phyloP scores from a whole-genome alignment of 192 early-diverging fungal genomes.

The Coemansia sp. region DNA sequence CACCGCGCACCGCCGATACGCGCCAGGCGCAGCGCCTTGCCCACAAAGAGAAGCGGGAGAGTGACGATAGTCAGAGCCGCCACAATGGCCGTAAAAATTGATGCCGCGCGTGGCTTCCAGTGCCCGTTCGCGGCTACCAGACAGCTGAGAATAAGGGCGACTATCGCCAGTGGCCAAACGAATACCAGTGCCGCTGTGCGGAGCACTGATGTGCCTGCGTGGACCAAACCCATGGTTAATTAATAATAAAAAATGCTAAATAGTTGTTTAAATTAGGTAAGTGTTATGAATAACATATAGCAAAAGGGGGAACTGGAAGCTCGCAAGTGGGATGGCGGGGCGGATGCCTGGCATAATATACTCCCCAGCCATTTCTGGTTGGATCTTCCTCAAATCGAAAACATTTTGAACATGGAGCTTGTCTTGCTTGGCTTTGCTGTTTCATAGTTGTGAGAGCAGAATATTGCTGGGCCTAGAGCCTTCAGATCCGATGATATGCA shows the following conservation, averaged over 20 bases:
- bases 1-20: slow-evolving; percentile 40
- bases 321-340: not conserved
- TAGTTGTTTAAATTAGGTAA: not conserved
- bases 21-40: slow-evolving; percentile 34
- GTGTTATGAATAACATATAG: not conserved
- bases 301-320: not conserved
- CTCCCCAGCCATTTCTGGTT: not conserved
- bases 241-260: slow-evolving; percentile 6
- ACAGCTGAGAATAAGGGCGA: slow-evolving; percentile 42
- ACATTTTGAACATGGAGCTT: not conserved
- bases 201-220: slow-evolving; percentile 40
- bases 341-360: slow-evolving; percentile 2
- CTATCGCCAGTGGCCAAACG: slow-evolving; percentile 43
- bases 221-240: slow-evolving; percentile 38
- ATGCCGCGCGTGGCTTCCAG: slow-evolving; percentile 56
- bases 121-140: slow-evolving; percentile 52
- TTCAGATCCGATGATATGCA: not conserved
- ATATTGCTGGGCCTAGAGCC: too few species aligned
- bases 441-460: not conserved
- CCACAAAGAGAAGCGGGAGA: slow-evolving; percentile 37
- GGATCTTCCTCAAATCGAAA: not conserved
- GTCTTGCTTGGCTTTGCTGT: not conserved
- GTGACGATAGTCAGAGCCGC: slow-evolving; percentile 47
- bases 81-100: slow-evolving; percentile 50
- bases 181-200: slow-evolving; percentile 36